Evolutionary conservation across 202 grass and related monocot species (phyloP).

Genomic region (Thinopyrum obtusiflorum): DNA sequence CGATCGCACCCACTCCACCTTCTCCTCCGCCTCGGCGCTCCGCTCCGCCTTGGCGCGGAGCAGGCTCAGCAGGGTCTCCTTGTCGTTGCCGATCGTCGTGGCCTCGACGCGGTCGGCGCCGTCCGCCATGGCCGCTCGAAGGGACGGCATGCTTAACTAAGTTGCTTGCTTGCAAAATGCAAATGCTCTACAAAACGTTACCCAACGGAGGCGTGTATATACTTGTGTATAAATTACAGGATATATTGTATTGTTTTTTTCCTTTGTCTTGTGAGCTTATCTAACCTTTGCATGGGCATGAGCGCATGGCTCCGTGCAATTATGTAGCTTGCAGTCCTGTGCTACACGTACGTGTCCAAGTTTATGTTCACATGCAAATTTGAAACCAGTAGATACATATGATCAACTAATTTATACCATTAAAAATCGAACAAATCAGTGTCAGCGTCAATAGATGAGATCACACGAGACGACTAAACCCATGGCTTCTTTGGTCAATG

Average conservation of each 20-base stretch:
- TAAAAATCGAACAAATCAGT: background rate
- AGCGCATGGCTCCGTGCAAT: background rate
- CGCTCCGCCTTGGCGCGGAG: conserved; percentile 28
- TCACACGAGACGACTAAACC: conserved; percentile 7
- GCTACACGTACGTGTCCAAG: background rate
- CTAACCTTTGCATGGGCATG: conserved; percentile 11
- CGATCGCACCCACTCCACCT: conserved; percentile 63
- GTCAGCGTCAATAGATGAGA: background rate
- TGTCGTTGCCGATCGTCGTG: no score
- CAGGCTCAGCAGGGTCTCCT: conserved; percentile 27
- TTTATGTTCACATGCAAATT: background rate
- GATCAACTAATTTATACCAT: background rate
- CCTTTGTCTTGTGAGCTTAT: conserved; percentile 8
- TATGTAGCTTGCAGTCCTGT: background rate
- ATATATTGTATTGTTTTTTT: background rate
- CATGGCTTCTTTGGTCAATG: conserved; percentile 15
- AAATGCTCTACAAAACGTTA: background rate
- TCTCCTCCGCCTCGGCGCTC: conserved; percentile 35
- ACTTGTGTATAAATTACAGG: background rate
- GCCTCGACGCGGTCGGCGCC: background rate
- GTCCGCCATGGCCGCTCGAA: conserved; percentile 1
- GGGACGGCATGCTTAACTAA: conserved; percentile 26
- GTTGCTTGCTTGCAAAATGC: background rate
- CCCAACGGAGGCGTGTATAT: background rate
- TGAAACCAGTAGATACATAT: background rate